Conservation (phyloP, 495 filamentous ascomycete species). For the Immersiella caudata region DNA sequence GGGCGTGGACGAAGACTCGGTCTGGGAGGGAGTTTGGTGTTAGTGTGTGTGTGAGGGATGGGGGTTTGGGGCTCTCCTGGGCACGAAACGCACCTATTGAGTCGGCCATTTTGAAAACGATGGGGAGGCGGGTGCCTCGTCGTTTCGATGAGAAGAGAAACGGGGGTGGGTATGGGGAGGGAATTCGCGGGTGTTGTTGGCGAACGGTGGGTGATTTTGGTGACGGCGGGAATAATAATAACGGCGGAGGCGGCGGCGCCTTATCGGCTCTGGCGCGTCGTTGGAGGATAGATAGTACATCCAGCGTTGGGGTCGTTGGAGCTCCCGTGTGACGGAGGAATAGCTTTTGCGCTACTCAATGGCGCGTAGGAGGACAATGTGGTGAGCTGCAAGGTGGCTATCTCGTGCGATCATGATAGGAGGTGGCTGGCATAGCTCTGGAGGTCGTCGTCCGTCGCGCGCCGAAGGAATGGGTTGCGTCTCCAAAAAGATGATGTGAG, state of each 20-base stretch:
- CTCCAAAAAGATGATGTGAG: background rate
- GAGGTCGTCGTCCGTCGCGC: background rate
- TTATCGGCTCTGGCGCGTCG: constrained; percentile 15
- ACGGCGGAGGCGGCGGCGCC: background rate
- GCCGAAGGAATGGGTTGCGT: background rate
- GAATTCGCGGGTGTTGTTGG: background rate
- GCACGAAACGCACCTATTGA: constrained; percentile 51
- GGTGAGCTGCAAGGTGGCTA: background rate
- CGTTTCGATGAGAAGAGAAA: background rate
- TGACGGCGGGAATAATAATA: background rate
- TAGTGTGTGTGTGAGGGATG: constrained; percentile 19
- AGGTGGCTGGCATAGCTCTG: background rate
- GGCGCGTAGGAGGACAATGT: background rate
- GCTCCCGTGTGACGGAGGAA: background rate
- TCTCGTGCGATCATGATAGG: constrained; percentile 6
- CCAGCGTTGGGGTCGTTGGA: background rate
- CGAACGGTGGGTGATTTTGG: background rate
- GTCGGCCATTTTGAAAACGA: constrained; percentile 47
- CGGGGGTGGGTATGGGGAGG: background rate
- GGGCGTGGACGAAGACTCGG: constrained; percentile 96
- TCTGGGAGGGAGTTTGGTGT: constrained; percentile 55
- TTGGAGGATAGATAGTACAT: constrained; percentile 12
- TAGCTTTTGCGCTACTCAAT: background rate
- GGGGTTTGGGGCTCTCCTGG: background rate
- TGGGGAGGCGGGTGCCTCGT: background rate